Evolutionary conservation across 495 filamentous ascomycete genomes (phyloP).

Genomic region (Penicillium robsamsonii): DNA sequence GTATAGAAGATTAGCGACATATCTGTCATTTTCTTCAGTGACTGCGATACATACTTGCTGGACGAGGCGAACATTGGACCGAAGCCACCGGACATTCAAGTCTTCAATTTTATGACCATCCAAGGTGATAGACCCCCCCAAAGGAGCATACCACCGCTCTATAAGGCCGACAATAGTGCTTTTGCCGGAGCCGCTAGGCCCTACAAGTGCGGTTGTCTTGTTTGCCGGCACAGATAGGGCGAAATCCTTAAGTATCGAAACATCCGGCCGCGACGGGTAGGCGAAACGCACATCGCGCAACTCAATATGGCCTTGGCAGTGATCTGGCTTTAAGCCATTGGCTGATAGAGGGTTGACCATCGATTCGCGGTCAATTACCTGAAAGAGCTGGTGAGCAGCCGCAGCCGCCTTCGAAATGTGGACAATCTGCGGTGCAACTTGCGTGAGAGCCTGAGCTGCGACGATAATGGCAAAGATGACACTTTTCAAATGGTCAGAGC

Average conservation of each 20-base stretch:
- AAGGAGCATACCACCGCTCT: constrained; percentile 57
- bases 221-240: constrained; percentile 12
- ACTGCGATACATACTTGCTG: no score
- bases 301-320: not conserved
- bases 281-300: not conserved
- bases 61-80: constrained; percentile 77
- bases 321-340: no score
- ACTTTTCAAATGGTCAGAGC: not conserved
- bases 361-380: not conserved
- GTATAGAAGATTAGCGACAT: no score
- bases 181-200: constrained; percentile 61
- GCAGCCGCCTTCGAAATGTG: not conserved
- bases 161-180: constrained; percentile 64
- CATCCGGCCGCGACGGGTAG: not conserved
- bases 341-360: no score
- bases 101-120: constrained; percentile 48
- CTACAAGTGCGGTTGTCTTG: constrained; percentile 55
- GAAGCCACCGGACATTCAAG: constrained; percentile 77
- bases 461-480: not conserved
- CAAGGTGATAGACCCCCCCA: constrained; percentile 50
- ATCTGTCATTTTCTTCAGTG: no score
- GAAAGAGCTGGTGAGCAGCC: not conserved
- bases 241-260: not conserved
- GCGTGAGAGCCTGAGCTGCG: not conserved
- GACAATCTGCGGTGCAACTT: not conserved